Percentiles rank a stretch among this genome's conserved stretches.
Evolutionary conservation across 768 basidiomycete genomes (phyloP).

Genomic region (Phylloporus rhodoxanthus): DNA sequence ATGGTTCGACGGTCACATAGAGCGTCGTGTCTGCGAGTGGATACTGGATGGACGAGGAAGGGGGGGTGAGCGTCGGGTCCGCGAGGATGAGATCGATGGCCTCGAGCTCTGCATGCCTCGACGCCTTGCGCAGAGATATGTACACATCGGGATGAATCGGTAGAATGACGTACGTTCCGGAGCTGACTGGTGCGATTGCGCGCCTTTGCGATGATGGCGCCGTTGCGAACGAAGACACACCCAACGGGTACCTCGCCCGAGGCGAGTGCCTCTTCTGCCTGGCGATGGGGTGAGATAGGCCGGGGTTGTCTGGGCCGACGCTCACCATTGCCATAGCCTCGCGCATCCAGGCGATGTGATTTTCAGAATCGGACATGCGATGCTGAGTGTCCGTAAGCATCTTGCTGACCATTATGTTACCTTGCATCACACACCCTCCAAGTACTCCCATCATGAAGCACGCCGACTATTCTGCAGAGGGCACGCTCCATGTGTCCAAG

Average conservation of each 20-base stretch:
- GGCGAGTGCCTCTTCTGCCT: slow-evolving; percentile 83
- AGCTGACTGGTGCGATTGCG: slow-evolving; percentile 94
- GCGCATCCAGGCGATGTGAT: slow-evolving; percentile 67
- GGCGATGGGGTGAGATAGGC: not conserved
- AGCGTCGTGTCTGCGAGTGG: slow-evolving; percentile 77
- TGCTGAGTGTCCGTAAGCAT: not conserved
- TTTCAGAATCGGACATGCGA: not conserved
- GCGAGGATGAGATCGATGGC: slow-evolving; percentile 86
- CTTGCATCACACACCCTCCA: slow-evolving; percentile 2
- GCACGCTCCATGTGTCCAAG: slow-evolving; percentile 69
- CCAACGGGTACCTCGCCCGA: slow-evolving; percentile 93
- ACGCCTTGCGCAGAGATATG: slow-evolving; percentile 53
- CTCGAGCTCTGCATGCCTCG: slow-evolving; percentile 95
- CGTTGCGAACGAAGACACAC: slow-evolving; percentile 85
- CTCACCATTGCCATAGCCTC: slow-evolving; percentile 77
- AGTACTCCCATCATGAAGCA: slow-evolving; percentile 12
- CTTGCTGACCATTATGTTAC: too few relatives aligned
- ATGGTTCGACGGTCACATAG: slow-evolving; percentile 98
- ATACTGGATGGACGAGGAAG: slow-evolving; percentile 32
- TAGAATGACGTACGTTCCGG: slow-evolving; percentile 58
- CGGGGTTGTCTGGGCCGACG: not conserved
- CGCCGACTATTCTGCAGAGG: slow-evolving; percentile 44
- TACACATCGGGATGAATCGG: not conserved
- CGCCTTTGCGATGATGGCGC: slow-evolving; percentile 73
- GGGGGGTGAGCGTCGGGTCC: slow-evolving; percentile 51